Evolutionary conservation across 129 eudicot genomes (phyloP), one percentile per base, ranked within the genome.

Genomic region (Lonicera japonica): DNA sequence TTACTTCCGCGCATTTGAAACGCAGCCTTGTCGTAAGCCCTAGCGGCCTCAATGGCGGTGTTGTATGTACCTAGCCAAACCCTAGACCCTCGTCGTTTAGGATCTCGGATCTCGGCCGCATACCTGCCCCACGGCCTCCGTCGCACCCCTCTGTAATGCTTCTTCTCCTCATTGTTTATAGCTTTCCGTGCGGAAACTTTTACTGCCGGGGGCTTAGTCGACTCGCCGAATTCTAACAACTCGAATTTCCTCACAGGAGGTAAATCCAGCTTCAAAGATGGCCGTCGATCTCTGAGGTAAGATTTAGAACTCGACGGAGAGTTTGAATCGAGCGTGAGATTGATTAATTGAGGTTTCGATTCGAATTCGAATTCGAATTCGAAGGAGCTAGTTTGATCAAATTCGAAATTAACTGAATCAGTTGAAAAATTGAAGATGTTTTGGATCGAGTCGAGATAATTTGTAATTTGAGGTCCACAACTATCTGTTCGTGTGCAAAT

Each of bases 61-160:
- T 83, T 88, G 54, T 51, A 87, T 0, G 95, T 87, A 20, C 95
- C 95, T 9, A 87, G 65, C 95, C 95, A 87, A 24, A 87, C 85
- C 41, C 95, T 67, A 19, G 79, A 66, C 5, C 95, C 95, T 4
- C 81, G 77, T 1, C 80, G 83, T 24, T 60, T 73, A 0, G 95
- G 88, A 60, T 87, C 87, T 4, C 91, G 81, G 36, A 87, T 87
- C 83, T 87, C 95, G 36, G 95, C 91, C 8, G 95, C 90, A 66
- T 55, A 87, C 65, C 83, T 87, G 11, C 95, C 95, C 95, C 87
- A 87, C 25, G 95, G 87, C 79, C 95, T 50, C 60, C 66, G 72
- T 62, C 95, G 70, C 47, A 87, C 82, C 3, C 95, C 95, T 73
- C 91, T 75, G 74, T 83, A 87, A 14, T 70, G 82, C 56, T 63